Evolutionary conservation across 768 basidiomycete genomes (phyloP).

Genomic region (Holtermannia corniformis): DNA sequence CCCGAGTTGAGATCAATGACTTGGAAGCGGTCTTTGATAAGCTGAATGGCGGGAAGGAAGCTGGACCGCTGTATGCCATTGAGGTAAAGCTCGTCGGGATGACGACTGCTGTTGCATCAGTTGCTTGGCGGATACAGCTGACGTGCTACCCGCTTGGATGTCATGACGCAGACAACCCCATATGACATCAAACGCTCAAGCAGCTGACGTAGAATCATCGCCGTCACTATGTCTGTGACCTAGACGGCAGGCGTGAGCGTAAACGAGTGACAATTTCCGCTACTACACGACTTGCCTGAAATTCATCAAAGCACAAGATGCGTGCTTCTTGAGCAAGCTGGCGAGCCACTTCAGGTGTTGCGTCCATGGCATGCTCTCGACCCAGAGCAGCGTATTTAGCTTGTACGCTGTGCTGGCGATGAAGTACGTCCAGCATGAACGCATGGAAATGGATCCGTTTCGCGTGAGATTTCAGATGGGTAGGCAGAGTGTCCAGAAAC

Average conservation of each 20-base stretch:
- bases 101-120: slow-evolving; percentile 55
- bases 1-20: slow-evolving; percentile 93
- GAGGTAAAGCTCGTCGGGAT: slow-evolving; percentile 95
- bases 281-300: slow-evolving; percentile 59
- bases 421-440: slow-evolving; percentile 98
- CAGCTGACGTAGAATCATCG: slow-evolving; percentile 89
- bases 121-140: background rate
- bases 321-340: slow-evolving; percentile 74
- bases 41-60: slow-evolving; percentile 88
- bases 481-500: slow-evolving; percentile 70
- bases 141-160: slow-evolving; percentile 71
- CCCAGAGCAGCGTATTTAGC: slow-evolving; percentile 45
- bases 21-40: slow-evolving; percentile 75
- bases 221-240: slow-evolving; percentile 96
- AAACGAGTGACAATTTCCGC: background rate
- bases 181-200: slow-evolving; percentile 75
- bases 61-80: slow-evolving; percentile 94
- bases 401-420: slow-evolving; percentile 47
- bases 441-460: slow-evolving; percentile 89
- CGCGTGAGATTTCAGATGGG: slow-evolving; percentile 15
- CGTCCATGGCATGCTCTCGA: slow-evolving; percentile 57
- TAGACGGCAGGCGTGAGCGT: slow-evolving; percentile 31
- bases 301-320: slow-evolving; percentile 94
- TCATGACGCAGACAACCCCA: slow-evolving; percentile 90
- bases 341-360: slow-evolving; percentile 75